phyloP scores from a whole-genome alignment of 2,329 filamentous ascomycete species.

The Sporothrix schenckii region DNA sequence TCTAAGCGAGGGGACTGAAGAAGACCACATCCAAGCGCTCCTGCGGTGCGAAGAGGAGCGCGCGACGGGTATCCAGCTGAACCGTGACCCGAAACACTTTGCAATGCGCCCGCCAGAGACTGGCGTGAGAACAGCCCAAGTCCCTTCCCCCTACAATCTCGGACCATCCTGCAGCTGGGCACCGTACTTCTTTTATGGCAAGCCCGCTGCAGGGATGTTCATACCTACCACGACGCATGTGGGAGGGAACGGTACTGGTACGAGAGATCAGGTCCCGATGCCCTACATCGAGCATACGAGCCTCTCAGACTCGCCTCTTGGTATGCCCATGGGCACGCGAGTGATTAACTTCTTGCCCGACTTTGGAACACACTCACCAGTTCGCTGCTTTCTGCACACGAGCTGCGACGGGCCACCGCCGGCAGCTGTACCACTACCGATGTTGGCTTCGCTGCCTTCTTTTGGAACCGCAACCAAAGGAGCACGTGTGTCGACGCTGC shows the following conservation, averaged over 20 bases:
- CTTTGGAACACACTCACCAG: not conserved
- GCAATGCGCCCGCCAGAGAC: not conserved
- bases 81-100: not conserved
- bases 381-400: constrained; percentile 5
- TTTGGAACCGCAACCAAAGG: not conserved
- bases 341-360: constrained; percentile 2
- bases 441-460: not conserved
- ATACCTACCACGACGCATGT: not conserved
- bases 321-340: not conserved
- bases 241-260: not conserved
- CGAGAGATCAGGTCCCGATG: not conserved
- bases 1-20: not conserved
- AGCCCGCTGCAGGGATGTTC: not conserved
- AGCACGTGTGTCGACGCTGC: not conserved
- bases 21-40: not conserved
- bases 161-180: constrained; percentile 3
- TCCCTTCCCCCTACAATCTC: not conserved
- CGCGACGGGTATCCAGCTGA: not conserved
- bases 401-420: not conserved
- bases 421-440: not conserved
- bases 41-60: not conserved
- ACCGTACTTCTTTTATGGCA: not conserved
- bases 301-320: not conserved
- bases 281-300: not conserved
- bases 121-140: not conserved